Evolutionary conservation across 805 yeast genomes (phyloP).

Genomic region (Metschnikowia santaceciliae): DNA sequence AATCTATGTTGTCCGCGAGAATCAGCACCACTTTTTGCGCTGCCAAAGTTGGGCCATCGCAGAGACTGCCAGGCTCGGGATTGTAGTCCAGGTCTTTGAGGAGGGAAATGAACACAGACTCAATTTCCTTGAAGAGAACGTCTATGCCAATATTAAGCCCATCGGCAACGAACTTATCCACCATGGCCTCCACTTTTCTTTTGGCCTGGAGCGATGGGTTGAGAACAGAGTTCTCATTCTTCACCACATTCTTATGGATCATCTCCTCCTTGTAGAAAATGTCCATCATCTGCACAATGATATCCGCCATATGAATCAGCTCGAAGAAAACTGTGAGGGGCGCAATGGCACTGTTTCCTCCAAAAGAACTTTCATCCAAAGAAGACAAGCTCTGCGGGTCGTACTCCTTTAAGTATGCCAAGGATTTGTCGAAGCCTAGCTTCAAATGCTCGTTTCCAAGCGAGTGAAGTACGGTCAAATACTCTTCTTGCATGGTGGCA

Average conservation of each 20-base stretch:
- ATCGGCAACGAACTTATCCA: slow-evolving; percentile 88
- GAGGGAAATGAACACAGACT: slow-evolving; percentile 50
- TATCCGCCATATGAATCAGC: slow-evolving; percentile 86
- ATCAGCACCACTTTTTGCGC: slow-evolving; percentile 61
- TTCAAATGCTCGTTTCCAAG: slow-evolving; percentile 74
- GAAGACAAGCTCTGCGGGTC: slow-evolving; percentile 49
- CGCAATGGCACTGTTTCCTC: slow-evolving; percentile 49
- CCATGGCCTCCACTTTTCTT: slow-evolving; percentile 70
- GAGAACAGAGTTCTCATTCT: slow-evolving; percentile 71
- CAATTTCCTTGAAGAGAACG: slow-evolving; percentile 78
- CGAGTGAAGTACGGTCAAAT: slow-evolving; percentile 57
- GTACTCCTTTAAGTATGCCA: slow-evolving; percentile 63
- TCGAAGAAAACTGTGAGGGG: slow-evolving; percentile 87
- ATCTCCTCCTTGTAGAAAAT: slow-evolving; percentile 88
- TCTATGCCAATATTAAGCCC: slow-evolving; percentile 92
- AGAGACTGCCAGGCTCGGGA: slow-evolving; percentile 32
- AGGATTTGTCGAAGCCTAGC: slow-evolving; percentile 81
- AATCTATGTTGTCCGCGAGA: slow-evolving; percentile 64
- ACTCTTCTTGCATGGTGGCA: slow-evolving; percentile 54
- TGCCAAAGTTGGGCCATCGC: slow-evolving; percentile 51
- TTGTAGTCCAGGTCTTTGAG: slow-evolving; percentile 62
- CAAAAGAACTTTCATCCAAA: slow-evolving; percentile 5
- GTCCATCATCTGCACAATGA: slow-evolving; percentile 87
- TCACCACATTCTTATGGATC: slow-evolving; percentile 51
- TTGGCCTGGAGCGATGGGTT: slow-evolving; percentile 75